Evolutionary conservation across 2,329 filamentous ascomycete genomes (phyloP).

Genomic region (Fusarium equiseti): DNA sequence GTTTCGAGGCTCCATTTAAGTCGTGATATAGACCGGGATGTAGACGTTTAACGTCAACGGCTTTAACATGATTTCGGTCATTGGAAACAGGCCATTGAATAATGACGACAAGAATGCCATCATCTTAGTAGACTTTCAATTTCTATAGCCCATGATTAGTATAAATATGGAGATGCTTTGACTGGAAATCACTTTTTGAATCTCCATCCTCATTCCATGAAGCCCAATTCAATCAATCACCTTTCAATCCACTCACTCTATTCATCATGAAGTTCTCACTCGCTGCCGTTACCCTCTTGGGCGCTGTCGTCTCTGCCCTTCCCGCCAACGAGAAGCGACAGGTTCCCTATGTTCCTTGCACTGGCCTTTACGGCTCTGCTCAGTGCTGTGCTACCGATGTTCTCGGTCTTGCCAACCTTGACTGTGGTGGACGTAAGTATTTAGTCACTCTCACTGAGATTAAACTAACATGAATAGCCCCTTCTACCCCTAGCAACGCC

Average conservation of each 20-base stretch:
- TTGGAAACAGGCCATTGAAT: constrained; percentile 6
- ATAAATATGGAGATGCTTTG: constrained; percentile 22
- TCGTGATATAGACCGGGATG: constrained; percentile 30
- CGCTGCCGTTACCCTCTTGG: constrained; percentile 46
- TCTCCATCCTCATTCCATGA: not conserved
- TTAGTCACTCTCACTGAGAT: accelerated
- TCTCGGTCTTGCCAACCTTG: constrained; percentile 66
- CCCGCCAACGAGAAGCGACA: constrained; percentile 51
- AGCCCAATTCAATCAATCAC: not conserved
- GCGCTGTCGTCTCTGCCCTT: constrained; percentile 44
- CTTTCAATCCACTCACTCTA: constrained; percentile 9
- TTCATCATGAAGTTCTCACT: constrained; percentile 51
- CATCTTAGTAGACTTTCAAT: not conserved
- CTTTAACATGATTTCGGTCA: constrained; percentile 4
- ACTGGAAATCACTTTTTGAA: not conserved
- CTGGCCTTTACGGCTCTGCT: constrained; percentile 57
- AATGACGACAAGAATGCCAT: constrained; percentile 30
- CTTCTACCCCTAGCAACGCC: constrained; percentile 52
- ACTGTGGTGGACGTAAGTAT: constrained; percentile 67
- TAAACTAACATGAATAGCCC: constrained; percentile 36
- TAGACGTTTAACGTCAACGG: constrained; percentile 24
- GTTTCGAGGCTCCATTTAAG: constrained; percentile 24
- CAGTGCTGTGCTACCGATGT: constrained; percentile 74
- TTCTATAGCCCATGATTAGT: constrained; percentile 11
- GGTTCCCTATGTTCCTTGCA: constrained; percentile 55